Evolutionary conservation across 2,329 filamentous ascomycete species (phyloP), one percentile per base, ranked within the genome.

Genomic region (Aspergillus tanneri): DNA sequence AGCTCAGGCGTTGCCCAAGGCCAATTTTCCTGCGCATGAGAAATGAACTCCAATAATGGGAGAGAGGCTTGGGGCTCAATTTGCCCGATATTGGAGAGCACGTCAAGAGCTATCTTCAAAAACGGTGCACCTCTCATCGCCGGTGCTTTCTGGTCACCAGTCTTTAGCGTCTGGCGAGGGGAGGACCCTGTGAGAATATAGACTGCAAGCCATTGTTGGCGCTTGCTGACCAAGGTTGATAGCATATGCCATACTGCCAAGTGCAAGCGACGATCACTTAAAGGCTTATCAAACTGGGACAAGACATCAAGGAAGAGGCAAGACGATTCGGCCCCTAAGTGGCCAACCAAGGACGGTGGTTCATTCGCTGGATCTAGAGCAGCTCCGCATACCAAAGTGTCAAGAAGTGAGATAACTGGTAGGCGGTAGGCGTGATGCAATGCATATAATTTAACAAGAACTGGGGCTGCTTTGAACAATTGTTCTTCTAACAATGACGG

Each of bases 161-260:
- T 63, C 47, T 83, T 83, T 61, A 90, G 74, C 4, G 86, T 81
- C 58, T 93, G 84, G 53, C 88, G 83, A 3, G 92, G 90, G 0
- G 90, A 90, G 62, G 85, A 86, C 18, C 91, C 93, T 5, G 90
- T 96, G 30, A 97, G 82, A 7, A 99, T 78, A 63, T 91, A 95
- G 53, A 96, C 89, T 0, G 92, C 89, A 74, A 99, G 88, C 88
- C 92, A 97, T 64, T 96, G 91, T 66, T 99, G 93, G 54, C 90
- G 85, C 65, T 90, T 91, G 56, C 87, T 87, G 51, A 99, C 82
- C 38, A 97, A 86, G 3, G 86, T 85, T 2, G 91, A 88, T 44
- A 97, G 83, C 62, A 99, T 85, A 47, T 82, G 83, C 93, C 92
- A 99, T 16, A 90, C 86, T 6, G 78, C 77, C 34, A 82, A 80